Base-by-base conservation (phyloP, 176 grass and related monocot species). In the Saccharum spontaneum region DNA sequence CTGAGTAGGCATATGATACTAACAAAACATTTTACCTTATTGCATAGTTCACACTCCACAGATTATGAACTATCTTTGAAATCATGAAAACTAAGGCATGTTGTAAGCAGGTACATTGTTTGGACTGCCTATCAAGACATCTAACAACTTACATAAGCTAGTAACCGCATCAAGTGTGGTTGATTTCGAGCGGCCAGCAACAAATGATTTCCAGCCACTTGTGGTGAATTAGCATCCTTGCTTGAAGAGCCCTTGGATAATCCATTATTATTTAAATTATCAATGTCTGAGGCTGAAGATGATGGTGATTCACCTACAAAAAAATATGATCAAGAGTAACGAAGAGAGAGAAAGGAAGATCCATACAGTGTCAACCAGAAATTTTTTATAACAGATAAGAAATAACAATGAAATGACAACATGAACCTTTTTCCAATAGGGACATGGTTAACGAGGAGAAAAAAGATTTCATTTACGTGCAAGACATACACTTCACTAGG, bases 261-360 rank as follows among this genome's bases (percentile, higher is more conserved):
- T 73, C 82, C 89, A 82, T 91, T 91, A 65, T 92, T 94, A 85
- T 98, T 94, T 87, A 98, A 92, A 73, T 98, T 98, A 83, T 98
- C 97, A 60, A 95, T 90, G 85, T 98, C 97, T 40, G 97, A 98
- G n/a, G 93, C 97, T 88, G 97, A 98, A 83, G 97, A 98, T 22
- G 97, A 96, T 84, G 97, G 97, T 34, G 97, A 98, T 78, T 98
- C 93, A 76, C 97, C 97, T 98, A 73, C 12, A 87, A 88, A 89
- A 83, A 83, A 31, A 16, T 33, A 80, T 67, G 67, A 77, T 75
- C 41, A 40, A 55, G 48, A 75, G 68, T 81, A 74, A 46, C 41
- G 79, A 48, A 48, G 49, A 24, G 74, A 33, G 36, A 63, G 20
- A 77, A 22, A 30, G 18, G 2, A 39, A 28, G 2, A 70, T 38